Conservation (phyloP, 2,329 filamentous ascomycete species). For the Aspergillus floridensis region DNA sequence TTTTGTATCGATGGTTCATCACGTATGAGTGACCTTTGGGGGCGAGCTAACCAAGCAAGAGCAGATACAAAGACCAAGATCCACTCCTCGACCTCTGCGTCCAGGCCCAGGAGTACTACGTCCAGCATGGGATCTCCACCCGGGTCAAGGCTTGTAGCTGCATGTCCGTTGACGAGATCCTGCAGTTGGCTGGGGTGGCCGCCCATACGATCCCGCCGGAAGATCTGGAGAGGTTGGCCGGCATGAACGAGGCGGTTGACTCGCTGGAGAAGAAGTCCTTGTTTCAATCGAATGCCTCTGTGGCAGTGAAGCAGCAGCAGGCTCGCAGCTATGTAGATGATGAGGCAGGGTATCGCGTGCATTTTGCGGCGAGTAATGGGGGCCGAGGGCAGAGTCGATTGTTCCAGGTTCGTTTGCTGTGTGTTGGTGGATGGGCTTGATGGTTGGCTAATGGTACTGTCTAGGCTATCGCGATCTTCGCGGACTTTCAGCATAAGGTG, state of each 20-base stretch:
- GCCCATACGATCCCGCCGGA: neutral
- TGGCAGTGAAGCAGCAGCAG: neutral
- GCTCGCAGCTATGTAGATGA: neutral
- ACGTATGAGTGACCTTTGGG: no score
- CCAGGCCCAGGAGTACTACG: neutral
- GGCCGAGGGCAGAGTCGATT: neutral
- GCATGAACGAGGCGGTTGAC: neutral
- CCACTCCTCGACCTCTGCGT: neutral
- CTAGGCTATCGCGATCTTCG: neutral
- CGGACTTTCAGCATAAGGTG: neutral
- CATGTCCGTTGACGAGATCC: neutral
- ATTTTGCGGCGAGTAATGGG: neutral
- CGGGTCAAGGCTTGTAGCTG: neutral
- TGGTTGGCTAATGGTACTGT: neutral
- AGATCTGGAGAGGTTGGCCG: neutral
- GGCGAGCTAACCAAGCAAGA: neutral
- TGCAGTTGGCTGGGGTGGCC: neutral
- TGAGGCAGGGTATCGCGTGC: neutral
- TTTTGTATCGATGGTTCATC: no score
- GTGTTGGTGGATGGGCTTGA: no score
- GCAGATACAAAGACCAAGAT: neutral
- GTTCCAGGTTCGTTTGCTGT: neutral
- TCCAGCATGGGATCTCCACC: neutral
- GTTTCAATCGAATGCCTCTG: neutral
- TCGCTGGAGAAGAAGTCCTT: neutral